These are phyloP conservation scores for Flaveria trinervia DNA, from an alignment of 129 eudicot genomes.

Conservation along the genomic window DNA sequence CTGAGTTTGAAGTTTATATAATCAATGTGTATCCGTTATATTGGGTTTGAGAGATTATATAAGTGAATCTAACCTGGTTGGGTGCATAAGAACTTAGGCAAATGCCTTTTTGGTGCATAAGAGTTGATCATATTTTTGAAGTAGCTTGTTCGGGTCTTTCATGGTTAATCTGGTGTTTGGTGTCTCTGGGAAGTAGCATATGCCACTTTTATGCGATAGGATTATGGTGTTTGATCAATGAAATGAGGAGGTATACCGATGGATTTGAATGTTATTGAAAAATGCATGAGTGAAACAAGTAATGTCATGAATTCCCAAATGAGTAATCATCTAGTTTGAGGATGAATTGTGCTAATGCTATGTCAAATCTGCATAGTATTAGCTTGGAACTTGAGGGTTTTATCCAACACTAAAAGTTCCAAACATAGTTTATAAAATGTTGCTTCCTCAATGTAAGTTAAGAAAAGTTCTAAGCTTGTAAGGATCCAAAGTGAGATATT, in stretches of 20 bases:
- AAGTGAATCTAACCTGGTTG: background rate
- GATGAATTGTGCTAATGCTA: background rate
- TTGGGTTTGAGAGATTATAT: conserved; percentile 6
- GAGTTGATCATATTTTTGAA: background rate
- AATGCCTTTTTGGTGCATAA: background rate
- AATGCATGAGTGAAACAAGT: background rate
- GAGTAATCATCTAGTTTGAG: background rate
- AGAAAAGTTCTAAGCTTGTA: no score
- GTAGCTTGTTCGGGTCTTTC: background rate
- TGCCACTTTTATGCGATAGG: background rate
- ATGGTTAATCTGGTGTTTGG: conserved; percentile 19
- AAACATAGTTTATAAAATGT: background rate
- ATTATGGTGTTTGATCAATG: background rate
- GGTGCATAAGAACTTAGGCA: background rate
- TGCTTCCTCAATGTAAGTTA: no score
- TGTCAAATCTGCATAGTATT: background rate
- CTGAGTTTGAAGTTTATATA: background rate
- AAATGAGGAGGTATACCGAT: background rate
- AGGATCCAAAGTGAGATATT: no score
- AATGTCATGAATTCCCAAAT: background rate
- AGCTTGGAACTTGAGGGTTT: background rate
- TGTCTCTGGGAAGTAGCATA: background rate
- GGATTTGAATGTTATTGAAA: background rate
- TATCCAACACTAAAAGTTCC: background rate
- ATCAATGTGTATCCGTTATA: conserved; percentile 10